Percentiles rank a stretch among this genome's conserved stretches.
Evolutionary conservation across 2,329 filamentous ascomycete species (phyloP).

Genomic region (Aspergillus neotritici): DNA sequence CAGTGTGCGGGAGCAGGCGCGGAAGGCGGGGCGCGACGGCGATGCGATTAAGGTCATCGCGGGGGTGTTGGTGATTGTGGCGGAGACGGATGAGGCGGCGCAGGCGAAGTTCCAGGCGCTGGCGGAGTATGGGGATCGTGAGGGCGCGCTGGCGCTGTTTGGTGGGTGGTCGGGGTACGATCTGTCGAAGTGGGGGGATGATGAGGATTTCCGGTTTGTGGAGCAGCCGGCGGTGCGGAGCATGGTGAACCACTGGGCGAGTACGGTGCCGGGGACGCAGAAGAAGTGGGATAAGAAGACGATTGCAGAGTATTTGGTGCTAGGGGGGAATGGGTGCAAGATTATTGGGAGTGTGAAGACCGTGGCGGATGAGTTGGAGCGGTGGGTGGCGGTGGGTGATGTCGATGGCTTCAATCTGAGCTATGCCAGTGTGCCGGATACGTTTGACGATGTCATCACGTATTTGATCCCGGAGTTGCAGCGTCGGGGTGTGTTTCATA

Average conservation of each 20-base stretch:
- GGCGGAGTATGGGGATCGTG: constrained; percentile 40
- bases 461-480: constrained; percentile 31
- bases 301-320: constrained; percentile 30
- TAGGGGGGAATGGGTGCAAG: constrained; percentile 33
- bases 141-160: constrained; percentile 43
- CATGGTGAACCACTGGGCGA: constrained; percentile 43
- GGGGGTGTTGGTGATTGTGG: constrained; percentile 41
- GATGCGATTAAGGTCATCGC: constrained; percentile 41
- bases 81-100: constrained; percentile 41
- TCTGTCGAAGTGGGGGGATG: constrained; percentile 38
- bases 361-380: constrained; percentile 34
- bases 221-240: constrained; percentile 39
- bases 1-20: constrained; percentile 37
- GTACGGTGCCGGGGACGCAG: constrained; percentile 38
- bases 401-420: constrained; percentile 35
- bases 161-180: constrained; percentile 46
- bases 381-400: constrained; percentile 31
- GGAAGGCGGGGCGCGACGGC: constrained; percentile 35
- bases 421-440: constrained; percentile 31
- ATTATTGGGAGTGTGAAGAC: constrained; percentile 33
- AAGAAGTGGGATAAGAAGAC: constrained; percentile 36
- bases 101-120: constrained; percentile 40
- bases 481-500: constrained; percentile 35
- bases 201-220: constrained; percentile 43
- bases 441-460: constrained; percentile 32